These are phyloP conservation scores for Carex scoparia DNA, from an alignment of 176 grass and related monocot species.

Conservation along the genomic window DNA sequence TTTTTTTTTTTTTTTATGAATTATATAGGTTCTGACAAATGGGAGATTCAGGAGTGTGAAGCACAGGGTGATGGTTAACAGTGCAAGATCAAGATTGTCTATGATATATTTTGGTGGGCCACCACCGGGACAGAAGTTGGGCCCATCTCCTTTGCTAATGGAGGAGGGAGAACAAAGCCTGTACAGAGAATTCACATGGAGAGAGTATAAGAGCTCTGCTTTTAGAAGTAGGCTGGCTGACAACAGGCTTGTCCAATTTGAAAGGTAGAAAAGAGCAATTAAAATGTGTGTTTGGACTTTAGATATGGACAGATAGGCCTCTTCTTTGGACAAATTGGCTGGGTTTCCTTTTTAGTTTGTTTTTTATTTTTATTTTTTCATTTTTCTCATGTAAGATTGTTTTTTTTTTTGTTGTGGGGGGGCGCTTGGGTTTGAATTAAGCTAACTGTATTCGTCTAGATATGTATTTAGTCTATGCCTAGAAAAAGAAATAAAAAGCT, in stretches of 20 bases:
- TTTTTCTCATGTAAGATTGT: background rate
- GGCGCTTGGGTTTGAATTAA: background rate
- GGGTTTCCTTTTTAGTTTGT: background rate
- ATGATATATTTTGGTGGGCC: slow-evolving; percentile 84
- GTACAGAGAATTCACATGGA: slow-evolving; percentile 94
- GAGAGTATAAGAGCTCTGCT: slow-evolving; percentile 64
- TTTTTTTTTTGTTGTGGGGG: background rate
- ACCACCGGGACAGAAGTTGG: slow-evolving; percentile 41
- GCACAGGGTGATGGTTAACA: slow-evolving; percentile 82
- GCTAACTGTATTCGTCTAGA: background rate
- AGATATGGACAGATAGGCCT: background rate
- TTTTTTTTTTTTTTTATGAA: background rate
- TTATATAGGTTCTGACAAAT: slow-evolving; percentile 72
- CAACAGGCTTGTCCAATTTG: slow-evolving; percentile 64
- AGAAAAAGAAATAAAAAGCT: background rate
- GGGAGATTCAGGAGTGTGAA: slow-evolving; percentile 92
- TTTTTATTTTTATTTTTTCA: background rate
- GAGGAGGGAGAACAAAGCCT: slow-evolving; percentile 51
- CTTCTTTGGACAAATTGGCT: background rate
- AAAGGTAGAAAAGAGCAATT: slow-evolving; percentile 29
- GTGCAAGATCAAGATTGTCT: slow-evolving; percentile 52
- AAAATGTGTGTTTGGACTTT: background rate
- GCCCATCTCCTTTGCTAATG: slow-evolving; percentile 50
- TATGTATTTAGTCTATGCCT: background rate
- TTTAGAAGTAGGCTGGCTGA: slow-evolving; percentile 47